phyloP scores from a whole-genome alignment of 2,329 filamentous ascomycete species.

The Huntiella bhutanensis region DNA sequence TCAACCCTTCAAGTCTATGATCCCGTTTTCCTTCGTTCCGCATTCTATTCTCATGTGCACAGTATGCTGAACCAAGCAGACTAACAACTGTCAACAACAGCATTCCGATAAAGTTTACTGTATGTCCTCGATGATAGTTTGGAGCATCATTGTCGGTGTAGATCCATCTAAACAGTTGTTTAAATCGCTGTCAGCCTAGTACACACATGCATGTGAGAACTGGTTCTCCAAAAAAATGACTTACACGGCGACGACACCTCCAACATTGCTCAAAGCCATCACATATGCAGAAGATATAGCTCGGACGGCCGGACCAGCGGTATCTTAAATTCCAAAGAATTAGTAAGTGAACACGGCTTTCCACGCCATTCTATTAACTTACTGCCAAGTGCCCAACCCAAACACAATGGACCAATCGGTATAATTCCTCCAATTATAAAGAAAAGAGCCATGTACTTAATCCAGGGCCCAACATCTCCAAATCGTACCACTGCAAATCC shows the following conservation, averaged over 20 bases:
- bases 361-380: constrained; percentile 13
- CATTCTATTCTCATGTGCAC: constrained; percentile 26
- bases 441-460: constrained; percentile 34
- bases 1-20: constrained; percentile 15
- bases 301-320: constrained; percentile 34
- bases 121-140: constrained; percentile 29
- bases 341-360: neutral
- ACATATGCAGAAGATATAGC: constrained; percentile 37
- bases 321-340: constrained; percentile 18
- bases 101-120: constrained; percentile 37
- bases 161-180: constrained; percentile 25
- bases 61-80: constrained; percentile 31
- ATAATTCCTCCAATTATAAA: constrained; percentile 37
- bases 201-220: neutral
- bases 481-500: constrained; percentile 35
- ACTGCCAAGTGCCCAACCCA: constrained; percentile 40
- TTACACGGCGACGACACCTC: constrained; percentile 37
- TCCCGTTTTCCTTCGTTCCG: constrained; percentile 17
- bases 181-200: constrained; percentile 1
- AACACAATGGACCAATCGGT: constrained; percentile 36
- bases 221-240: constrained; percentile 13
- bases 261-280: constrained; percentile 33
- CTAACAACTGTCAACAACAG: constrained; percentile 25
- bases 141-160: constrained; percentile 29
- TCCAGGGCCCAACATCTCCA: constrained; percentile 20